Evolutionary conservation across 352 stramenopile genomes (phyloP).

Genomic region (Aphanomyces invadans): DNA sequence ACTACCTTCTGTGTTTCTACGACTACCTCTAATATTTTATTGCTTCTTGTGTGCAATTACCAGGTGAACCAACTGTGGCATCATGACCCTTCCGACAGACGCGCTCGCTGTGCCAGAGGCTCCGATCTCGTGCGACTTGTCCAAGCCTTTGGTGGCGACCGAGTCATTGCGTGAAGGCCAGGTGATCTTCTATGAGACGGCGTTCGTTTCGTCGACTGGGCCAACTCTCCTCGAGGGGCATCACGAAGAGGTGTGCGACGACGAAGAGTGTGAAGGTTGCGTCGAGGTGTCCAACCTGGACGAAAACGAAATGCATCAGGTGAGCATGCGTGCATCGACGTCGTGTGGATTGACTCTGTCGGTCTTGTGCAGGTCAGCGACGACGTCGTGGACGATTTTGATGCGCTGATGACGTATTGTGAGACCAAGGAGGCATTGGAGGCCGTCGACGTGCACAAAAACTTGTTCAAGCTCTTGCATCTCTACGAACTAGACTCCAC

Average conservation of each 20-base stretch:
- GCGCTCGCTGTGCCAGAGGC: background rate
- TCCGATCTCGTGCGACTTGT: conserved; percentile 7
- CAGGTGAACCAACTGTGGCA: background rate
- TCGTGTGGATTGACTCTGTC: background rate
- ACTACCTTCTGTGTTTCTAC: no score
- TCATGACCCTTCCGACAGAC: conserved; percentile 4
- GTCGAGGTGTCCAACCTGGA: background rate
- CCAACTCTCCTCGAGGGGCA: background rate
- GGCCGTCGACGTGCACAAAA: conserved; percentile 8
- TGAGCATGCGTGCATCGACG: no score
- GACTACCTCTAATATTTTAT: no score
- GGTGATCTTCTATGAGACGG: conserved; percentile 67
- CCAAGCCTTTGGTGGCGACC: background rate
- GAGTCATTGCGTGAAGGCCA: conserved; percentile 40
- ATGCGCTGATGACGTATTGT: conserved; percentile 2
- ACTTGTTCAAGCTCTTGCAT: conserved; percentile 20
- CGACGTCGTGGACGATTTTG: conserved; percentile 5
- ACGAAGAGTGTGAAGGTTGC: conserved; percentile 15
- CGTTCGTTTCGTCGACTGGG: conserved; percentile 37
- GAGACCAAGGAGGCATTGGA: background rate
- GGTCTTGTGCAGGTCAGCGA: background rate
- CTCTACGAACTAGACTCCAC: background rate
- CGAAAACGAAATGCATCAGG: background rate
- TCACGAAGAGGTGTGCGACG: conserved; percentile 14
- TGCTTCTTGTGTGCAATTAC: no score